These are phyloP conservation scores for Pichia sp. DNA, from an alignment of 1,139 yeast species.

Conservation along the genomic window DNA sequence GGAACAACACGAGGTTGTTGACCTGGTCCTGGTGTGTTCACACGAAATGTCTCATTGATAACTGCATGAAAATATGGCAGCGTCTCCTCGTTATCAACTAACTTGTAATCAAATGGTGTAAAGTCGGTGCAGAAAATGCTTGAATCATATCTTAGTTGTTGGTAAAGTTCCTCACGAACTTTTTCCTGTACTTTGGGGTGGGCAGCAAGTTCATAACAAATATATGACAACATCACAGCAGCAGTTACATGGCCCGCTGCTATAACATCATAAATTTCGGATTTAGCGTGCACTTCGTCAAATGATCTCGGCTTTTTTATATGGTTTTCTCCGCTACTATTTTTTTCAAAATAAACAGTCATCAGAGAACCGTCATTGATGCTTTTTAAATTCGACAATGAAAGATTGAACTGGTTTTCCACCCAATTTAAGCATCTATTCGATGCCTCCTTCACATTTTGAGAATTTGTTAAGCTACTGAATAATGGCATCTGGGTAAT, in stretches of 20 bases:
- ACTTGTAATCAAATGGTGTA: constrained; percentile 16
- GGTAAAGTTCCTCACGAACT: constrained; percentile 35
- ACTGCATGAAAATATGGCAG: constrained; percentile 52
- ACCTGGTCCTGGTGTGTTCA: constrained; percentile 69
- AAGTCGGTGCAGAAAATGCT: constrained; percentile 4
- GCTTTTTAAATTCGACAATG: constrained; percentile 18
- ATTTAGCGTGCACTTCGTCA: constrained; percentile 26
- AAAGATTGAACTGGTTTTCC: constrained; percentile 30
- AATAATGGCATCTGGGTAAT: constrained; percentile 52
- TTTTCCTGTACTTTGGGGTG: constrained; percentile 34
- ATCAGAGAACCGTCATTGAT: constrained; percentile 20
- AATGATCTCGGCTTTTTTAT: constrained; percentile 11
- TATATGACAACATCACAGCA: constrained; percentile 54
- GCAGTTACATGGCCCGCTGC: constrained; percentile 78
- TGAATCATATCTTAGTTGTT: constrained; percentile 8
- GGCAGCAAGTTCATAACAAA: constrained; percentile 52
- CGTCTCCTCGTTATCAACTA: constrained; percentile 32
- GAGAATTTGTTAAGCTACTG: constrained; percentile 43
- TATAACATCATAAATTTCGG: constrained; percentile 41
- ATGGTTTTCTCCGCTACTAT: not conserved
- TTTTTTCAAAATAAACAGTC: constrained; percentile 19
- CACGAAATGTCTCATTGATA: constrained; percentile 47
- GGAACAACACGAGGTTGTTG: constrained; percentile 57
- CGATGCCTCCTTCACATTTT: constrained; percentile 32
- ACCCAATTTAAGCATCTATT: constrained; percentile 44